A percentile compares a stretch with the other conserved stretches of the same genome.
Evolutionary conservation across 2,329 filamentous ascomycete genomes (phyloP).

Genomic region (Ophiostoma tasmaniense): DNA sequence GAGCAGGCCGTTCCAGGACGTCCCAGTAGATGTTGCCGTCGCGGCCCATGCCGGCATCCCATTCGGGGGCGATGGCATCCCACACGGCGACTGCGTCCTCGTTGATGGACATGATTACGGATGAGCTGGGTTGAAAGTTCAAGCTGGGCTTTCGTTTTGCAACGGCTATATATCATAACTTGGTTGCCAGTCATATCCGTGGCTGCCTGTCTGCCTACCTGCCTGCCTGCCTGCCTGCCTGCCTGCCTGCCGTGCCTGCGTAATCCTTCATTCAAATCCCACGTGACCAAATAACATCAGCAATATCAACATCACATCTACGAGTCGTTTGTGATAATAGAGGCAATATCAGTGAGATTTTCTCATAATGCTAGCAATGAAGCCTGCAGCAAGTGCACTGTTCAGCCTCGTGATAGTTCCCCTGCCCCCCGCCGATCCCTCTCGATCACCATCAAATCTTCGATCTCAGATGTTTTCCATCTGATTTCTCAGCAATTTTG

Average conservation of each 20-base stretch:
- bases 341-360: too few relatives aligned
- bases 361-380: too few relatives aligned
- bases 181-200: background rate
- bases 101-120: constrained; percentile 6
- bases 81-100: constrained; percentile 28
- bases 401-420: background rate
- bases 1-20: constrained; percentile 33
- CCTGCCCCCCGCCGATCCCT: background rate
- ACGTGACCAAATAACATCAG: background rate
- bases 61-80: constrained; percentile 35
- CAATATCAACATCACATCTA: background rate
- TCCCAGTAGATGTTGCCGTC: constrained; percentile 39
- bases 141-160: too few relatives aligned
- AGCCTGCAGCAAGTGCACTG: background rate
- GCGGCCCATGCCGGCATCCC: constrained; percentile 34
- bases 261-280: background rate
- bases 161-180: too few relatives aligned
- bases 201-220: background rate
- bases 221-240: background rate
- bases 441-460: background rate
- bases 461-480: background rate
- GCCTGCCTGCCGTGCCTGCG: background rate
- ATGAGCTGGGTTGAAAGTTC: background rate
- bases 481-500: too few relatives aligned
- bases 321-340: too few relatives aligned